Evolutionary conservation across 75 land plant genomes (phyloP).

Genomic region (Cunninghamia lanceolata): DNA sequence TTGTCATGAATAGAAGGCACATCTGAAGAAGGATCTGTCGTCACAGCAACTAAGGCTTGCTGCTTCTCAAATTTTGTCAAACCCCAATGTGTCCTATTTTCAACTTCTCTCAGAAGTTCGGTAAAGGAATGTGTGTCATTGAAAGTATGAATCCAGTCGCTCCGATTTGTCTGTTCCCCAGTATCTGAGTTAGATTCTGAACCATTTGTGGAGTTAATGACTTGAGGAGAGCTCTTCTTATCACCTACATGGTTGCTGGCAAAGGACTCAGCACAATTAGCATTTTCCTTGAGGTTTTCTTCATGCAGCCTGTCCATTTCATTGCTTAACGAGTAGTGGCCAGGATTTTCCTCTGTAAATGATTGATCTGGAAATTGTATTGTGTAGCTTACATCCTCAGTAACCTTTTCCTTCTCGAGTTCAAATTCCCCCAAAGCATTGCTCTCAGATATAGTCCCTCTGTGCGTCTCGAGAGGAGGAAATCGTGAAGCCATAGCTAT

Average conservation of each 20-base stretch:
- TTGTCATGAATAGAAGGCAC: background rate
- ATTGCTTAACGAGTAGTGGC: background rate
- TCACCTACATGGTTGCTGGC: conserved; percentile 5
- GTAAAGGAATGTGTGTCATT: background rate
- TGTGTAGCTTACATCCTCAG: background rate
- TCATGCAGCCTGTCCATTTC: background rate
- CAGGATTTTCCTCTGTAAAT: background rate
- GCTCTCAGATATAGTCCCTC: background rate
- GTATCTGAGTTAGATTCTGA: conserved; percentile 9
- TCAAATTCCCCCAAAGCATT: conserved; percentile 9
- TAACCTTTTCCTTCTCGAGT: background rate
- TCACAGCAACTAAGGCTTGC: background rate
- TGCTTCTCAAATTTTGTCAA: background rate
- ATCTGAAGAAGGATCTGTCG: background rate
- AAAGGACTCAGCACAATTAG: conserved; percentile 1
- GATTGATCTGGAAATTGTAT: background rate
- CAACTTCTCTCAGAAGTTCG: conserved; percentile 2
- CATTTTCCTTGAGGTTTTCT: background rate
- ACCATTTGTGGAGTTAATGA: background rate
- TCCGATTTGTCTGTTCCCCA: conserved; percentile 2
- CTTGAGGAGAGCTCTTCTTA: background rate
- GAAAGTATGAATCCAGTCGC: background rate
- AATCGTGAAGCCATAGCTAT: conserved; percentile 81
- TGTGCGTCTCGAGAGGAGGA: conserved; percentile 31
- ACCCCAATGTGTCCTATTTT: conserved; percentile 3